These are phyloP conservation scores for Naganishia sp. DNA, from an alignment of 1,284 basidiomycete genomes.

Conservation along the genomic window DNA sequence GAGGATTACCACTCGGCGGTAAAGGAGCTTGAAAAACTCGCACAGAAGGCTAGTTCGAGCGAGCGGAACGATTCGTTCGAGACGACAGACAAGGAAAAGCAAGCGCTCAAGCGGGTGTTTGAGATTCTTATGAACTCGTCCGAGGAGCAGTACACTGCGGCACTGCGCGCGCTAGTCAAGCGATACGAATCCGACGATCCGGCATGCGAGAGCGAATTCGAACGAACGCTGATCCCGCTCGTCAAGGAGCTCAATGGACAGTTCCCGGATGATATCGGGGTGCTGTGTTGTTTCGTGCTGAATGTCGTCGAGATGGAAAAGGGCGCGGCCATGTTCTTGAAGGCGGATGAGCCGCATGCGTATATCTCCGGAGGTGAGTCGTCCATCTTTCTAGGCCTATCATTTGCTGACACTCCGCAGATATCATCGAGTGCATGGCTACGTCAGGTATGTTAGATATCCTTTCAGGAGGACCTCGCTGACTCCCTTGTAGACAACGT, in stretches of 20 bases:
- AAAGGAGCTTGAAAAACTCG: constrained; percentile 38
- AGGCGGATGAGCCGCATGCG: constrained; percentile 95
- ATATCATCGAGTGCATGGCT: constrained; percentile 97
- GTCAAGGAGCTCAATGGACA: constrained; percentile 73
- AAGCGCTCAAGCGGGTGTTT: constrained; percentile 72
- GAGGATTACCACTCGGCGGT: constrained; percentile 17
- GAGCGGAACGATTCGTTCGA: constrained; percentile 5
- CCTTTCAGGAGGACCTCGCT: not conserved
- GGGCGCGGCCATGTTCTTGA: constrained; percentile 91
- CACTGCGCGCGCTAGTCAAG: constrained; percentile 64
- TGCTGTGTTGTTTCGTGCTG: constrained; percentile 88
- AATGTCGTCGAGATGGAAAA: constrained; percentile 79
- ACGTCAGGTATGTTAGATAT: constrained; percentile 62
- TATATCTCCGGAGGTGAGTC: constrained; percentile 83
- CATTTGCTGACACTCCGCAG: constrained; percentile 55
- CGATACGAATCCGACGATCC: constrained; percentile 60
- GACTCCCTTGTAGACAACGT: constrained; percentile 72
- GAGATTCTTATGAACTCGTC: constrained; percentile 76
- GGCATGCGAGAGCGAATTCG: constrained; percentile 38
- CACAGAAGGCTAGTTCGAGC: constrained; percentile 48
- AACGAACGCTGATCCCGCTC: constrained; percentile 65
- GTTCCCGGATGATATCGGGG: constrained; percentile 90
- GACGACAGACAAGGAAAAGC: constrained; percentile 59
- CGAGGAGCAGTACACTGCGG: constrained; percentile 58
- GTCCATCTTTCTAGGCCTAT: too few species aligned